Base-by-base conservation (phyloP, 1,139 yeast genomes). In the Lodderomyces pseudojiufengensis region DNA sequence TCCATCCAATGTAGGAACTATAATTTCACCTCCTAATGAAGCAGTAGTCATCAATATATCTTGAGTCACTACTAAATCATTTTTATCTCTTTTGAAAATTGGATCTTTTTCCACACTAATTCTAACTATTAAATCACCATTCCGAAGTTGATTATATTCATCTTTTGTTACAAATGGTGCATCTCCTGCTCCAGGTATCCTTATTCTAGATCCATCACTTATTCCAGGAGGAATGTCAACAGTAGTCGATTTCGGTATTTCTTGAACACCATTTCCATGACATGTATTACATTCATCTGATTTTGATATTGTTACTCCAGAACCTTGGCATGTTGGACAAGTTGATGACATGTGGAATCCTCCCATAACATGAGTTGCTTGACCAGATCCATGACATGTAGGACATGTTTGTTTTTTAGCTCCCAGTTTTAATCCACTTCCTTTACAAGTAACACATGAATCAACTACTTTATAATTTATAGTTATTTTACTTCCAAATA, bases 311-410 rank as follows among this genome's bases (percentile, higher is more conserved):
- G 71, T 72, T 2, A 87, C 94, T 37, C 99, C 99, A 3, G 85
- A 67, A 30, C 99, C 99, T 34, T 74, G 80, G 71, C 99, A 92
- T 2, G 81, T 67, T 36, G 74, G 73, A 72, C 99, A 92, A 10
- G 97, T 87, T 3, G 95, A 81, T 2, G 95, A 81, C 96, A 94
- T 88, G 52, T 90, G 97, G 76, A 92, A 94, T 0, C 97, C 97
- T 8, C 95, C 97, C 57, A 88, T 74, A 39, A 78, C 69, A 52
- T 90, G 97, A 15, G 90, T 84, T 16, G 84, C 78, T 32, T 90
- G 84, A 7, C 99, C 99, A 0, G 95, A 76, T 40, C 99, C 99
- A 40, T 88, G 90, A 68, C 99, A 92, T 3, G 86, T 66, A 2
- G 78, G 68, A 70, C 98, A 92, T 0, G 95, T 85, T 13, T 79